These are phyloP conservation scores for Patellifolia procumbens DNA, from an alignment of 179 eudicot species.

Conservation along the genomic window DNA sequence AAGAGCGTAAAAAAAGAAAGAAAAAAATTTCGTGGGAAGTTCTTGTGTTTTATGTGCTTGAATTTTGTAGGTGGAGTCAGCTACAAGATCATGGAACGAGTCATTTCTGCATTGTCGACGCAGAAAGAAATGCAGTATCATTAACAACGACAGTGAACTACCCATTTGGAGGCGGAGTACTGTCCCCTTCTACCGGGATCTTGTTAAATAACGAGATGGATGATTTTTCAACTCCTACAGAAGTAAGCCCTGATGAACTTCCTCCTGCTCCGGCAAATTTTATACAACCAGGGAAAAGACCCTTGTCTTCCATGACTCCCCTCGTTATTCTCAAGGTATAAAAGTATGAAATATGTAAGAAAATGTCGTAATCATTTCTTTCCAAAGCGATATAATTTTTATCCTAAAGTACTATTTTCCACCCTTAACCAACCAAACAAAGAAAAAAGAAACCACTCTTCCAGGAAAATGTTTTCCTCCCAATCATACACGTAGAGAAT, in stretches of 20 bases:
- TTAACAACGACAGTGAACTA: conserved; percentile 85
- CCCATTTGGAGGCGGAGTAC: conserved; percentile 67
- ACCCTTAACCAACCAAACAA: too few species aligned
- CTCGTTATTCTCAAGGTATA: conserved; percentile 71
- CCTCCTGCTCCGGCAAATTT: conserved; percentile 91
- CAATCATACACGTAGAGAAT: conserved; percentile 4
- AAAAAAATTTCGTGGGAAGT: neutral
- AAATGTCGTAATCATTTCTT: neutral
- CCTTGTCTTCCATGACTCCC: conserved; percentile 96
- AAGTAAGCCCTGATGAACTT: conserved; percentile 48
- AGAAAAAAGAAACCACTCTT: too few species aligned
- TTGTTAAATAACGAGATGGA: conserved; percentile 84
- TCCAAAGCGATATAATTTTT: too few species aligned
- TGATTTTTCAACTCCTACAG: conserved; percentile 84
- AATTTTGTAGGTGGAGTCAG: conserved; percentile 77
- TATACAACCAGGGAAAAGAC: conserved; percentile 80
- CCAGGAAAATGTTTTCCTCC: too few species aligned
- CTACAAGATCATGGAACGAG: conserved; percentile 83
- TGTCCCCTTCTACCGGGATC: conserved; percentile 83
- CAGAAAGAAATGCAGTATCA: conserved; percentile 87
- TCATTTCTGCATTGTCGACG: conserved; percentile 90
- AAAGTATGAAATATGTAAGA: neutral
- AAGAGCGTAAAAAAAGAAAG: too few species aligned
- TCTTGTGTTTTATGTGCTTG: neutral
- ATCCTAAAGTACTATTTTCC: too few species aligned